phyloP scores from a whole-genome alignment of 768 basidiomycete species.

The Russula compacta region DNA sequence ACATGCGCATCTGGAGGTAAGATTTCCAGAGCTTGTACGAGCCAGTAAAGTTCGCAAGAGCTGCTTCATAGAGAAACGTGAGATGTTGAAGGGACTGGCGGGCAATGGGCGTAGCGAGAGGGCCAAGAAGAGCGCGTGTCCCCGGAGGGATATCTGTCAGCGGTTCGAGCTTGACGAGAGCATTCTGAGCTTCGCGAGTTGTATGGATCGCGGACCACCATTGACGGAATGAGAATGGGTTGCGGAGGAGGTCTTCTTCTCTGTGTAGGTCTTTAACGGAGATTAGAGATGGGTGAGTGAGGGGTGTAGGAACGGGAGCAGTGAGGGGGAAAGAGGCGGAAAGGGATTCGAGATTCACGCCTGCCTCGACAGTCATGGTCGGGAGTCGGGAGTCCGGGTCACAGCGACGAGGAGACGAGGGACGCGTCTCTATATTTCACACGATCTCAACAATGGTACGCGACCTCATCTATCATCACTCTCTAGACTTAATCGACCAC shows the following conservation, averaged over 20 bases:
- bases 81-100: slow-evolving; percentile 74
- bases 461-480: not conserved
- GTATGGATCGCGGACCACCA: slow-evolving; percentile 87
- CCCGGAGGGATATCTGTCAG: slow-evolving; percentile 40
- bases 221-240: slow-evolving; percentile 82
- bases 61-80: slow-evolving; percentile 90
- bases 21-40: slow-evolving; percentile 96
- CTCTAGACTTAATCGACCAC: not conserved
- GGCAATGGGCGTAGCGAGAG: slow-evolving; percentile 62
- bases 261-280: slow-evolving; percentile 67
- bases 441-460: slow-evolving; percentile 6
- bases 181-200: slow-evolving; percentile 54
- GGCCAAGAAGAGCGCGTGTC: slow-evolving; percentile 57
- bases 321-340: slow-evolving; percentile 71
- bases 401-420: not conserved
- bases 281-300: slow-evolving; percentile 69
- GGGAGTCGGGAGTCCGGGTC: slow-evolving; percentile 32
- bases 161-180: slow-evolving; percentile 50
- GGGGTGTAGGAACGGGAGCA: slow-evolving; percentile 72
- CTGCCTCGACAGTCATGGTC: slow-evolving; percentile 46
- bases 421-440: not conserved
- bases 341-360: slow-evolving; percentile 42
- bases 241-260: slow-evolving; percentile 90
- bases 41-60: slow-evolving; percentile 75
- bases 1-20: slow-evolving; percentile 76